A percentile compares a stretch with the other conserved stretches of the same genome.
Conservation (phyloP, 2,329 filamentous ascomycete species). For the Fusarium sp. region DNA sequence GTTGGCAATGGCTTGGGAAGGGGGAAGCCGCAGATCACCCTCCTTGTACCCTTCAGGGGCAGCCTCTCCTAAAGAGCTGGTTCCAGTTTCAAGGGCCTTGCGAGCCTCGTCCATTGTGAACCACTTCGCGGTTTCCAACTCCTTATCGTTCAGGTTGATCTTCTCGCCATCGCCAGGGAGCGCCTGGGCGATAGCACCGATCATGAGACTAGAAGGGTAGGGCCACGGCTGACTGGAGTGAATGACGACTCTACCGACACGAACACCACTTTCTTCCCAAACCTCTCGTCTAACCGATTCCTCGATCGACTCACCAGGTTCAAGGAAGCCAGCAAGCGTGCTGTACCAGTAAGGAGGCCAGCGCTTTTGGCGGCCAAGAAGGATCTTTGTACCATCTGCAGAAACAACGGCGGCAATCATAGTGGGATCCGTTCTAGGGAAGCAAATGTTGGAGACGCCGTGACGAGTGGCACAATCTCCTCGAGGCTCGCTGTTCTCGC, state of each 20-base stretch:
- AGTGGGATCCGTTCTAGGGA: constrained; percentile 92
- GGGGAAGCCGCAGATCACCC: constrained; percentile 83
- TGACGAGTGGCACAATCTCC: constrained; percentile 83
- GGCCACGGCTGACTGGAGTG: constrained; percentile 91
- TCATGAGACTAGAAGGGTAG: constrained; percentile 87
- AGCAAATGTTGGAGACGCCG: constrained; percentile 89
- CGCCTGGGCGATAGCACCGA: constrained; percentile 88
- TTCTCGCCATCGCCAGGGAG: constrained; percentile 77
- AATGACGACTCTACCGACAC: constrained; percentile 80
- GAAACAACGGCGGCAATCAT: constrained; percentile 96
- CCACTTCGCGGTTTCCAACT: constrained; percentile 92
- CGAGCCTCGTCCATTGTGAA: constrained; percentile 83
- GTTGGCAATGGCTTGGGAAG: constrained; percentile 90
- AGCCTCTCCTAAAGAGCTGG: constrained; percentile 74
- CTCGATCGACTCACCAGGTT: constrained; percentile 87
- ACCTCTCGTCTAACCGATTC: constrained; percentile 86
- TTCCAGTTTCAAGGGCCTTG: constrained; percentile 75
- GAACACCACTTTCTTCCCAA: constrained; percentile 86
- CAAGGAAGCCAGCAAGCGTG: constrained; percentile 87
- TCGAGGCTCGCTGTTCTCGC: constrained; percentile 63
- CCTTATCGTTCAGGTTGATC: constrained; percentile 89
- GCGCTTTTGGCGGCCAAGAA: constrained; percentile 86
- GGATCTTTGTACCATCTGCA: constrained; percentile 78
- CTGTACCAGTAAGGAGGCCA: constrained; percentile 90
- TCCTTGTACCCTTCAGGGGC: constrained; percentile 77